Conservation (phyloP, 148 eudicot genomes). For the Vaccinium vitisidaea region DNA sequence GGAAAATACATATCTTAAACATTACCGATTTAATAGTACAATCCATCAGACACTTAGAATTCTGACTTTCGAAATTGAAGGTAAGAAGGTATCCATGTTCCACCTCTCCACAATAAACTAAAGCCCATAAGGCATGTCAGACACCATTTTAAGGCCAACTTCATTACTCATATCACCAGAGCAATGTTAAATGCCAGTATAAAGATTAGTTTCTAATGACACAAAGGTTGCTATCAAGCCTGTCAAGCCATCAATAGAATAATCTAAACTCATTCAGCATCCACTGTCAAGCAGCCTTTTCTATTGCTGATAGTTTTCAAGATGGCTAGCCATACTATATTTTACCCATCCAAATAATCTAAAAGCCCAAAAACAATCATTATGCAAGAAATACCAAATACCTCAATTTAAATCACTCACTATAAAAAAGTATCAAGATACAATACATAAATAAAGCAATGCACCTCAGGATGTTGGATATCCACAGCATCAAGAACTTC, state of each 20-base stretch:
- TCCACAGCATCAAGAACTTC: constrained; percentile 92
- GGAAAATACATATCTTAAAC: neutral
- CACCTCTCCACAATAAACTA: neutral
- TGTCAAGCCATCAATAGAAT: neutral
- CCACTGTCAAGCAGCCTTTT: neutral
- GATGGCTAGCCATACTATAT: neutral
- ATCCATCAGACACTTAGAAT: neutral
- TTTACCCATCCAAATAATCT: constrained; percentile 7
- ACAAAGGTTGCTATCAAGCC: neutral
- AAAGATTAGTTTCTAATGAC: neutral
- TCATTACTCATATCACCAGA: neutral
- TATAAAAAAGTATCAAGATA: neutral
- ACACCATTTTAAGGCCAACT: neutral
- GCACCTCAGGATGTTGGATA: constrained; percentile 75
- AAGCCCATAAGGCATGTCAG: neutral
- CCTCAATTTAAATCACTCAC: neutral
- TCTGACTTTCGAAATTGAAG: neutral
- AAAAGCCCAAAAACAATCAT: constrained; percentile 8
- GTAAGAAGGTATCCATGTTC: neutral
- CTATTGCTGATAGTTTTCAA: neutral
- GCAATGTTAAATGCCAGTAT: neutral
- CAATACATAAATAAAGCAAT: constrained; percentile 14
- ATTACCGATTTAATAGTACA: neutral
- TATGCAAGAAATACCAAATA: constrained; percentile 1
- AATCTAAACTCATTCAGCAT: constrained; percentile 1